Percentiles rank a stretch among this genome's conserved stretches.
phyloP scores from a whole-genome alignment of 2,329 filamentous ascomycete genomes.

The Fusarium sp. region DNA sequence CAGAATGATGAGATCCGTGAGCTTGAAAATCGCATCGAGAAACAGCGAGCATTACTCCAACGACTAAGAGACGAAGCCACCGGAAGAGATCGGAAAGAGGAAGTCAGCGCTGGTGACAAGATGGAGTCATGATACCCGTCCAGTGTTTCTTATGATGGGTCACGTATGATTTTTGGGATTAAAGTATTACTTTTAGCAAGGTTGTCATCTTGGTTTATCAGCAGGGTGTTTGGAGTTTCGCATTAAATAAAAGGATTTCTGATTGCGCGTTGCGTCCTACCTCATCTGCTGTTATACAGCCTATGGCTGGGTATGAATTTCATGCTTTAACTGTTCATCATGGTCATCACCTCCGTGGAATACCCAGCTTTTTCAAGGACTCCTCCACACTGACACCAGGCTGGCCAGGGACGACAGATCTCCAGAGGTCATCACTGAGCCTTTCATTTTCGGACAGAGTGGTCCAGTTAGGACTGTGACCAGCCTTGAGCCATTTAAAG shows the following conservation, averaged over 20 bases:
- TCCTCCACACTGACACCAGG: slow-evolving; percentile 70
- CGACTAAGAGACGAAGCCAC: slow-evolving; percentile 59
- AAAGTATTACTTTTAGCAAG: not conserved
- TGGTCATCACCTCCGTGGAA: slow-evolving; percentile 40
- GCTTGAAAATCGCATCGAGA: slow-evolving; percentile 70
- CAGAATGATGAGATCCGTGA: slow-evolving; percentile 76
- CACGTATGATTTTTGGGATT: not conserved
- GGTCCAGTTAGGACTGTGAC: slow-evolving; percentile 88
- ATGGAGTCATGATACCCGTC: slow-evolving; percentile 52
- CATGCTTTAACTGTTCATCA: not conserved
- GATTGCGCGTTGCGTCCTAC: slow-evolving; percentile 18
- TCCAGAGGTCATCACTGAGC: slow-evolving; percentile 73
- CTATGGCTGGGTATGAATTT: not conserved
- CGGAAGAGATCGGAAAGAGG: slow-evolving; percentile 47
- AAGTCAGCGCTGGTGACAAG: slow-evolving; percentile 44
- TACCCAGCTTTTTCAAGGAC: slow-evolving; percentile 65
- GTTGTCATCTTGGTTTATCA: not conserved
- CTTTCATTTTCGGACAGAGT: slow-evolving; percentile 69
- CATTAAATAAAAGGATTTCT: slow-evolving; percentile 9
- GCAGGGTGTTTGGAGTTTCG: slow-evolving; percentile 27
- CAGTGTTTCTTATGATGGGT: slow-evolving; percentile 6
- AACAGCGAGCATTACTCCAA: slow-evolving; percentile 68
- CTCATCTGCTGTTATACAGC: not conserved
- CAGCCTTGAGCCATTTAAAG: slow-evolving; percentile 94
- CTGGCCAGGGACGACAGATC: slow-evolving; percentile 70